Evolutionary conservation across 2,329 filamentous ascomycete genomes (phyloP), one percentile per base, ranked within the genome.

Genomic region (Tympanopsis confertula): DNA sequence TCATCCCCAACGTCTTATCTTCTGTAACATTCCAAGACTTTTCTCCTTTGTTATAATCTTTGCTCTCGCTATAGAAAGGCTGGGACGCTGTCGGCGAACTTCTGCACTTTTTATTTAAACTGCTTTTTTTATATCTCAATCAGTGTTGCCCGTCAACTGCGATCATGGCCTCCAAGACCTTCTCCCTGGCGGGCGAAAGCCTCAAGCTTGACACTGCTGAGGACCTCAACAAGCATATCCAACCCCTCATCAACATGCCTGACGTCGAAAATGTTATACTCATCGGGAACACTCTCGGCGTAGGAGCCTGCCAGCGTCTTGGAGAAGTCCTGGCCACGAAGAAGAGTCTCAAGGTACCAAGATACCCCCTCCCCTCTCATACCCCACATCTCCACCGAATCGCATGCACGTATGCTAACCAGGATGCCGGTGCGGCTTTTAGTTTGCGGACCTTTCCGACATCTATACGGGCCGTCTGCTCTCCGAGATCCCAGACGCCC

Each of bases 381-480:
- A 10, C 22, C n/a, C 22, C 22, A 26, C 7, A 10, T 26, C 22
- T 26, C 22, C n/a, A n/a, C n/a, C n/a, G n/a, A n/a, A n/a, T n/a
- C n/a, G n/a, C n/a, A n/a, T n/a, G n/a, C n/a, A n/a, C n/a, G 13
- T 14, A 14, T 20, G 13, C 19, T 33, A 12, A 20, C 3, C 19
- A 22, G 13, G 12, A 14, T 17, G 13, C 20, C 18, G 32, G 15
- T 32, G 2, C 15, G 12, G 36, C 22, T 10, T 39, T 20, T 45
- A 62, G 63, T 63, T 71, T 50, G 78, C 75, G 51, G 81, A 82
- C 54, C 65, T 85, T 38, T 79, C 78, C 48, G 81, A 85, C 57
- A 82, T 85, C 61, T 86, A 85, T 62, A 85, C 80, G 35, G 75
- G 74, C 5, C 75, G 81, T 41, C 67, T 84, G 5, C 73, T 85